Base-by-base conservation (phyloP, 2,329 filamentous ascomycete genomes). In the Neocucurbitaria cava region DNA sequence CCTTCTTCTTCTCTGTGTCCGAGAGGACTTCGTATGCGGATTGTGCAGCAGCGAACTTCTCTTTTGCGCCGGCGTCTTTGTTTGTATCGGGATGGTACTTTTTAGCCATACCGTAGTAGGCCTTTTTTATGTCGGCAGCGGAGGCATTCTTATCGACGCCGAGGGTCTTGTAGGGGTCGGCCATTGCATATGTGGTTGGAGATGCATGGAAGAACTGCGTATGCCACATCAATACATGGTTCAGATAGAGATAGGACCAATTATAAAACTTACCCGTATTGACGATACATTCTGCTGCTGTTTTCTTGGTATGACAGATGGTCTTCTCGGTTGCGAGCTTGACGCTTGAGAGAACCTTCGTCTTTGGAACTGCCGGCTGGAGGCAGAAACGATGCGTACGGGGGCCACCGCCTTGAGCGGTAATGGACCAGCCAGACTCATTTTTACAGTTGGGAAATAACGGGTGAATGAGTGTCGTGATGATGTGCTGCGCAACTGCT, bases 71-170 rank as follows among this genome's bases (percentile, higher is more conserved):
- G 2, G 91, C 77, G 66, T 98, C 95, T 76, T 98, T 98, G 82
- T 98, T 99, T 31, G 95, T 98, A 75, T 99, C 95, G 8, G 95
- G 95, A 70, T 99, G 95, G 74, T 87, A 99, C 73, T 98, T 99
- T 78, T 99, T 99, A 18, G 95, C 95, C 54, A 98, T 82, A 46
- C 93, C 91, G 74, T 99, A 99, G 81, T 99, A 99, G 3, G 95
- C 93, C 77, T 97, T 98, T 76, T 99, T 99, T 75, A 99, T 98
- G 31, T 98, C 94, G 55, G 87, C 82, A 3, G 92, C 81, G 1
- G 91, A 88, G n/a, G 95, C 91, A 58, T 78, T 84, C 75, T 94
- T 96, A 69, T 82, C 82, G 26, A 99, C 91, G 13, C 95, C 95
- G 24, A 99, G 87, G 3, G 90, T 85, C 62, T 87, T 85, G 77